Evolutionary conservation across 2,329 filamentous ascomycete species (phyloP), one percentile per base, ranked within the genome.

Genomic region (Xylaria sp.): DNA sequence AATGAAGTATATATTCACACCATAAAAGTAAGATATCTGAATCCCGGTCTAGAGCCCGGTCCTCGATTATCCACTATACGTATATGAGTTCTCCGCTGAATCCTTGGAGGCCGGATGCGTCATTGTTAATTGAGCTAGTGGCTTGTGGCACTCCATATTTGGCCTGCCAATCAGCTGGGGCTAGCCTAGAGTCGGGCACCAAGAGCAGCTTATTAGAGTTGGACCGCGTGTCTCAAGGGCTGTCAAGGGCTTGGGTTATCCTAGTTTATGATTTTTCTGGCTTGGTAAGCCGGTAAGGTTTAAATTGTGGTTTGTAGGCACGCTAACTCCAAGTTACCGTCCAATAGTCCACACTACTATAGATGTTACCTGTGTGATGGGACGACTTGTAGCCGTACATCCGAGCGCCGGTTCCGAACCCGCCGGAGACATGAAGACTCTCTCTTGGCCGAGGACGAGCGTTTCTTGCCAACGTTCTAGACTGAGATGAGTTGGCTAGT

Each of bases 81-180:
- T 4, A 34, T n/a, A n/a, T n/a, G n/a, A n/a, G n/a, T 41, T 15
- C 56, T n/a, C 57, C n/a, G 60, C 57, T 34, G 13, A 30, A 60
- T 12, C 41, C 48, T 56, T 39, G 48, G 46, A 70, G 67, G 66
- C 65, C 68, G 61, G 63, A 70, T 75, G 75, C 76, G 76, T 78
- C 76, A 77, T 76, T 71, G 68, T 71, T 66, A 64, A 72, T 32
- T 23, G 64, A 30, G 72, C 65, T 73, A 73, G 66, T 67, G 72
- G 65, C 63, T 64, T 66, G 69, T 73, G 69, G 68, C 57, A 50
- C 67, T 30, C 63, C 28, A 66, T 72, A 66, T 66, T 57, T 48
- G 67, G 61, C 64, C 67, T 63, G 72, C 72, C 70, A 72, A 74
- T 74, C 68, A 65, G 50, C 67, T 71, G 70, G 65, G 72, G 69